Evolutionary conservation across 1,139 yeast genomes (phyloP), one percentile per base, ranked within the genome.

Genomic region (Kurtzmaniella quercitrusa): DNA sequence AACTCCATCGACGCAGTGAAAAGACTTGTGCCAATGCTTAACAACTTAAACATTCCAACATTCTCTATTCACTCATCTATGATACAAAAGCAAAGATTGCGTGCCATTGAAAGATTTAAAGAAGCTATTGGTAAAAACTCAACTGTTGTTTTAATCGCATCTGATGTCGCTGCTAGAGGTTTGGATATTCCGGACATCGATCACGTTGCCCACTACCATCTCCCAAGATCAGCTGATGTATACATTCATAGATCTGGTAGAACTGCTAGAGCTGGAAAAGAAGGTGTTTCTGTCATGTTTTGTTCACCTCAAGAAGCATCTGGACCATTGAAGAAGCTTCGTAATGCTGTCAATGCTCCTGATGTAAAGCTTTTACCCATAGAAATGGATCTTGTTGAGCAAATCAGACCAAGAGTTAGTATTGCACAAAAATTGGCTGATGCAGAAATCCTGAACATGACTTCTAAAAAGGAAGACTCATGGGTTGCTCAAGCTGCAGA

Each of bases 81-180:
- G 98, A 78, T 87, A 41, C 99, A 94, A 60, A 93, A 89, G 56
- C 96, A 88, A 60, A 81, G 99, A 58, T 68, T 94, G 54, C 76
- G 93, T 53, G 80, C 94, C 5, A 68, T 94, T 53, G 99, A 94
- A 59, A 74, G 78, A 47, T 85, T 83, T 63, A 77, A 75, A 51
- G 76, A 69, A 41, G 76, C 82, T 23, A 68, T 78, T 55, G 60
- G 74, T 54, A 70, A 66, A 47, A 60, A 63, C 35, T 65, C 71
- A 44, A 75, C 87, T 2, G 78, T 88, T 0, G 91, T 93, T 2
- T 71, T 94, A 42, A 79, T 94, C 42, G 96, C 98, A 1, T 88
- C 98, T 2, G 99, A 93, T 63, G 98, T 93, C 42, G 98, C 99
- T 2, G 98, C 99, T 5, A 80, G 99, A 70, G 99, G 99, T 47